Evolutionary conservation across 129 eudicot genomes (phyloP).

Genomic region (Helianthus tuberosus): DNA sequence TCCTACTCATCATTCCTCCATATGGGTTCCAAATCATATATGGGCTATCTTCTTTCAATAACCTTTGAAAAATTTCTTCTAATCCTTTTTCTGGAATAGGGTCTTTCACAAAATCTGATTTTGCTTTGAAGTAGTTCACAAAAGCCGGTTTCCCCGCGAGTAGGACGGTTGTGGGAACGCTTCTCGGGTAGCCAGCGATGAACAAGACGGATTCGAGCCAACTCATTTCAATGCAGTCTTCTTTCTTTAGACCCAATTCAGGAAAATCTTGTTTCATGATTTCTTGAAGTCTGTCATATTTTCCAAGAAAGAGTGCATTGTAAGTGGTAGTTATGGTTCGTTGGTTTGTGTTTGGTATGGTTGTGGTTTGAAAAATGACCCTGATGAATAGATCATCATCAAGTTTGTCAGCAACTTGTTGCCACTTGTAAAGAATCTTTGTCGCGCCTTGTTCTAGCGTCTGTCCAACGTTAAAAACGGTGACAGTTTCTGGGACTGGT

Average conservation of each 20-base stretch:
- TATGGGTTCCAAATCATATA: constrained; percentile 26
- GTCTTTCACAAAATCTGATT: constrained; percentile 31
- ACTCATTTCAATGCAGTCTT: constrained; percentile 33
- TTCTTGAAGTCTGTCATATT: constrained; percentile 21
- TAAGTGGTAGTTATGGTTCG: constrained; percentile 26
- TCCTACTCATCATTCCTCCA: constrained; percentile 33
- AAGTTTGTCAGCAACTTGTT: constrained; percentile 28
- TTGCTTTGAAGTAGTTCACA: constrained; percentile 23
- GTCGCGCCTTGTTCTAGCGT: constrained; percentile 35
- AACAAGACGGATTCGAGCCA: constrained; percentile 28
- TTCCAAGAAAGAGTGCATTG: constrained; percentile 32
- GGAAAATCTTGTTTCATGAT: constrained; percentile 23
- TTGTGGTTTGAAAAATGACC: constrained; percentile 21
- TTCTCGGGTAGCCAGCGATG: constrained; percentile 27
- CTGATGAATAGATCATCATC: constrained; percentile 33
- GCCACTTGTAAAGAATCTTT: constrained; percentile 31
- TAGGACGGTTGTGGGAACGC: constrained; percentile 18
- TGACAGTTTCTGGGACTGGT: constrained; percentile 22
- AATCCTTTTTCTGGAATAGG: constrained; percentile 30
- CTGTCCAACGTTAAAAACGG: constrained; percentile 21
- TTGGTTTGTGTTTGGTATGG: constrained; percentile 11
- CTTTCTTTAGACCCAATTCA: constrained; percentile 22
- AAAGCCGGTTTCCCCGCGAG: constrained; percentile 31
- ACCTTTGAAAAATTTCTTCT: constrained; percentile 29
- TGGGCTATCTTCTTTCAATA: constrained; percentile 28